Percentiles rank a stretch among this genome's conserved stretches.
Conservation (phyloP, 805 yeast genomes). For the Kuraishia ogatae region DNA sequence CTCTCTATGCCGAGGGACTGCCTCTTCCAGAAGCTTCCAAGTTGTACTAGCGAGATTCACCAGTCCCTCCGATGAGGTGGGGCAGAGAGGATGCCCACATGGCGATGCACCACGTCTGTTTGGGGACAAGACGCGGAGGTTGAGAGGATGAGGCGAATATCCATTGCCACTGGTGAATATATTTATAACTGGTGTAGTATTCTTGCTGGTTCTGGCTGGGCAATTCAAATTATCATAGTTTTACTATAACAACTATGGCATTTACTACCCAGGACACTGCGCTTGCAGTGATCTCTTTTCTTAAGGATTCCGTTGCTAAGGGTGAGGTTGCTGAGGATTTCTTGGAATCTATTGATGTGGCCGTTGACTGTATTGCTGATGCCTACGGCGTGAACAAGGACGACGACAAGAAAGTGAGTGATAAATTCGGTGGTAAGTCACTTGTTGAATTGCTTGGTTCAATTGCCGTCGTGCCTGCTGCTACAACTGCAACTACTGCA, state of each 20-base stretch:
- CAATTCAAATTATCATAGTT: too few relatives aligned
- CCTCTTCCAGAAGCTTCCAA: too few relatives aligned
- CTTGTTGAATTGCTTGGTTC: conserved; percentile 34
- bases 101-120: too few relatives aligned
- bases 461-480: conserved; percentile 6
- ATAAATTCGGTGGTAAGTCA: conserved; percentile 37
- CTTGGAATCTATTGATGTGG: conserved; percentile 13
- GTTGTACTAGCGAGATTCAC: too few relatives aligned
- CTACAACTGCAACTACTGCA: conserved; percentile 17
- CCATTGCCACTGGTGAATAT: too few relatives aligned
- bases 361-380: conserved; percentile 79
- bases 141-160: too few relatives aligned
- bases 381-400: conserved; percentile 65
- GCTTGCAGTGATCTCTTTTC: conserved; percentile 63
- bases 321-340: conserved; percentile 38
- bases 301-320: conserved; percentile 47
- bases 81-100: too few relatives aligned
- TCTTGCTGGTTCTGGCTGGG: too few relatives aligned
- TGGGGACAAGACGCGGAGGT: too few relatives aligned
- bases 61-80: too few relatives aligned
- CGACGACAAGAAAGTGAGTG: conserved; percentile 25
- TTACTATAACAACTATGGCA: conserved; percentile 25
- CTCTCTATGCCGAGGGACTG: too few relatives aligned
- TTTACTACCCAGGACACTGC: conserved; percentile 58
- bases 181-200: neutral